phyloP scores from a whole-genome alignment of 2,329 filamentous ascomycete species.

The Aspergillus sp. region DNA sequence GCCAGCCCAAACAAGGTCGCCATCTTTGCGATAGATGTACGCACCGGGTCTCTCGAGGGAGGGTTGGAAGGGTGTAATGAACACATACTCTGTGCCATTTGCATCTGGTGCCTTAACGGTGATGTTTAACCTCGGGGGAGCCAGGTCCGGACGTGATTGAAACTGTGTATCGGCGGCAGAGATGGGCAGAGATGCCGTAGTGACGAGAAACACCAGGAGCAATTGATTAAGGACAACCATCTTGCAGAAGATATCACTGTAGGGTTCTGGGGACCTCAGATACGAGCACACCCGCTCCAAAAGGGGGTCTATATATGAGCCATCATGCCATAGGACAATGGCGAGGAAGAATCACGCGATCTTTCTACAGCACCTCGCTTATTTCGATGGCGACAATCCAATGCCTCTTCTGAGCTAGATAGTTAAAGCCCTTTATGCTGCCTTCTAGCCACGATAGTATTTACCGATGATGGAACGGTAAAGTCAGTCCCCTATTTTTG shows the following conservation, averaged over 20 bases:
- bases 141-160: constrained; percentile 6
- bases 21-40: constrained; percentile 54
- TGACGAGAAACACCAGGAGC: background rate
- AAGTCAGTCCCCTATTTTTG: too few species aligned
- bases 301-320: background rate
- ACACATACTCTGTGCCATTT: constrained; percentile 30
- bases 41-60: constrained; percentile 49
- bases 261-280: background rate
- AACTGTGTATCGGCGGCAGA: background rate
- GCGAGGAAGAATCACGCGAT: background rate
- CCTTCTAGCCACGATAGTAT: too few species aligned
- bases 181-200: background rate
- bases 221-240: background rate
- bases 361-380: background rate
- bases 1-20: constrained; percentile 56
- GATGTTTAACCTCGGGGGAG: constrained; percentile 19
- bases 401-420: background rate
- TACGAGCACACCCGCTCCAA: background rate
- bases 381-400: background rate
- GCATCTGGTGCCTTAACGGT: constrained; percentile 26
- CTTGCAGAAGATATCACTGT: background rate
- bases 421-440: background rate
- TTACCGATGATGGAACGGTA: too few species aligned
- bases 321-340: background rate
- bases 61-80: constrained; percentile 30